Evolutionary conservation across 257 asterid species (phyloP).

Genomic region (Solanum phureja): DNA sequence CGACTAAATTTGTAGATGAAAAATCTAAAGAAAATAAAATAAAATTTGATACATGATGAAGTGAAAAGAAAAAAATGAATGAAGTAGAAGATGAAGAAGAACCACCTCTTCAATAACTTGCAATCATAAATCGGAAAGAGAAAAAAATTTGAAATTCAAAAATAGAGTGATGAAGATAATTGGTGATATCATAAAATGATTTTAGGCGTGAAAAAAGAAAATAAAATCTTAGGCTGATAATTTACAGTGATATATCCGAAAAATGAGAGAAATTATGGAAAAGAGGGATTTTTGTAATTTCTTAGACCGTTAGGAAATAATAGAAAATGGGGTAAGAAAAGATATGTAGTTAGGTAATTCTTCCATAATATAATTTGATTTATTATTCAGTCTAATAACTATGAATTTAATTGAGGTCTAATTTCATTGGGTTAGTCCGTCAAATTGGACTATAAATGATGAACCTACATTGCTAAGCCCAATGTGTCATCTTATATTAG

Average conservation of each 20-base stretch:
- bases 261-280: background rate
- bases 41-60: background rate
- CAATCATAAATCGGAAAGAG: background rate
- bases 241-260: background rate
- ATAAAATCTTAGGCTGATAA: background rate
- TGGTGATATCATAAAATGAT: background rate
- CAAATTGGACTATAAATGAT: background rate
- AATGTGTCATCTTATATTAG: background rate
- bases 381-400: too few relatives aligned
- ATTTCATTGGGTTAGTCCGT: too few relatives aligned
- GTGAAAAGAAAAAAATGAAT: background rate
- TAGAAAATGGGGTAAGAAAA: too few relatives aligned
- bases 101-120: background rate
- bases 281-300: too few relatives aligned
- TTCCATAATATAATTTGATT: background rate
- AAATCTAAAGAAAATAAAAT: too few relatives aligned
- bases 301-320: background rate
- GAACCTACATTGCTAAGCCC: background rate
- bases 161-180: background rate
- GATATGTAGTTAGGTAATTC: background rate
- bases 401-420: background rate
- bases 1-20: background rate
- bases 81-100: background rate
- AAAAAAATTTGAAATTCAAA: too few relatives aligned
- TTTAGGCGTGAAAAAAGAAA: background rate